phyloP scores from a whole-genome alignment of 176 grass and related monocot genomes.

The Cenchrus fungigraminus region DNA sequence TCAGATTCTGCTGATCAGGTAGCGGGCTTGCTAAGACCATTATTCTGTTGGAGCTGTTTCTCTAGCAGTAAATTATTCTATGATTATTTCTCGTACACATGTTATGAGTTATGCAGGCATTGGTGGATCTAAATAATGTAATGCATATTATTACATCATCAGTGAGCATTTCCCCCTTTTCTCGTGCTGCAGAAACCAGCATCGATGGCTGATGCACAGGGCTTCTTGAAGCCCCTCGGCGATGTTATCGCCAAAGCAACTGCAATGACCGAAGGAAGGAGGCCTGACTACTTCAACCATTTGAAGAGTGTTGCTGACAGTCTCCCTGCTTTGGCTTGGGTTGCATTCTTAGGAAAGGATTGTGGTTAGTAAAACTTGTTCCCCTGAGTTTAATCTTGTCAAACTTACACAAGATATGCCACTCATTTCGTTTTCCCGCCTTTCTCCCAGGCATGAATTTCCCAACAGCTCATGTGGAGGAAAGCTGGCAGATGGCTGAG shows the following conservation, averaged over 20 bases:
- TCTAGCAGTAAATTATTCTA: not conserved
- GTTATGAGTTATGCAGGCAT: constrained; percentile 6
- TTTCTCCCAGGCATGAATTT: constrained; percentile 82
- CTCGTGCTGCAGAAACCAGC: constrained; percentile 75
- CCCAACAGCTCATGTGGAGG: constrained; percentile 94
- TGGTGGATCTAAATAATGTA: constrained; percentile 33
- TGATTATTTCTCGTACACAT: not conserved
- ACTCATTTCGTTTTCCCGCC: constrained; percentile 29
- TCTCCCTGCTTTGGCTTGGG: constrained; percentile 87
- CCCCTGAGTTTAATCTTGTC: not conserved
- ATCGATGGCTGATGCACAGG: constrained; percentile 62
- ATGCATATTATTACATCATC: not conserved
- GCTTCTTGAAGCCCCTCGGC: constrained; percentile 83
- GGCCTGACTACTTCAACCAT: constrained; percentile 91
- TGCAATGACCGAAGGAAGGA: constrained; percentile 87
- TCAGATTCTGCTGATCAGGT: constrained; percentile 6
- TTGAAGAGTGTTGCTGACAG: constrained; percentile 89
- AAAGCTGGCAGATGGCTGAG: constrained; percentile 99
- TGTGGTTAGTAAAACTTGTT: constrained; percentile 63
- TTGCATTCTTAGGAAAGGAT: constrained; percentile 90
- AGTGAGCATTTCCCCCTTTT: not conserved
- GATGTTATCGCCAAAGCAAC: constrained; percentile 69
- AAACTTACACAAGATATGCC: not conserved
- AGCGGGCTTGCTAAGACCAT: not conserved
- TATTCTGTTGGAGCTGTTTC: not conserved